phyloP scores from a whole-genome alignment of 1,284 basidiomycete species.

The Puccinia brachypodii region DNA sequence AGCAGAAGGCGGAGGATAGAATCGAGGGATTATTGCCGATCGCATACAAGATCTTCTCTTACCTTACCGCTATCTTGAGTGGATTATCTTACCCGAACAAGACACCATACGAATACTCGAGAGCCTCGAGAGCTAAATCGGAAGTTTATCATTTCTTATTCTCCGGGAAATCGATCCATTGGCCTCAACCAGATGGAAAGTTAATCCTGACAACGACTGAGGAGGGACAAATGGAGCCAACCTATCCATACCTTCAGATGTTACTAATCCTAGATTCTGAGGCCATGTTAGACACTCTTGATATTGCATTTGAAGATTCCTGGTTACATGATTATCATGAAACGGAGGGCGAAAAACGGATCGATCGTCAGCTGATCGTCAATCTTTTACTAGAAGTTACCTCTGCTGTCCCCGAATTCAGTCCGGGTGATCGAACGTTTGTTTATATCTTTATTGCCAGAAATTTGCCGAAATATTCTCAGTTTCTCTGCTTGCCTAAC shows the following conservation, averaged over 20 bases:
- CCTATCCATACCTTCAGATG: conserved; percentile 81
- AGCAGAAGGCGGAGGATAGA: conserved; percentile 8
- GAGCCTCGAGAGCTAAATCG: conserved; percentile 67
- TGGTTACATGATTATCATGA: conserved; percentile 71
- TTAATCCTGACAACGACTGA: conserved; percentile 66
- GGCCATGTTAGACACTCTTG: conserved; percentile 87
- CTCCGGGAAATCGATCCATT: conserved; percentile 73
- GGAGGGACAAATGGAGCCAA: conserved; percentile 53
- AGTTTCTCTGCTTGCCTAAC: conserved; percentile 73
- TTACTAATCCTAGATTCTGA: conserved; percentile 88
- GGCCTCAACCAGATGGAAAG: conserved; percentile 72
- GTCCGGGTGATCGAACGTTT: conserved; percentile 69
- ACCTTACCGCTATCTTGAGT: conserved; percentile 79
- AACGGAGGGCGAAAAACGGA: neutral
- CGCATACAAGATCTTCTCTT: conserved; percentile 90
- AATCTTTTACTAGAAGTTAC: conserved; percentile 81
- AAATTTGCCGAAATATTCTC: conserved; percentile 94
- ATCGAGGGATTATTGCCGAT: conserved; percentile 63
- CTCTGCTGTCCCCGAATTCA: conserved; percentile 52
- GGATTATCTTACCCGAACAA: conserved; percentile 85
- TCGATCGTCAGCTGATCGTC: conserved; percentile 75
- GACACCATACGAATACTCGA: conserved; percentile 67
- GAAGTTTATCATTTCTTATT: conserved; percentile 66
- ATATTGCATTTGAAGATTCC: conserved; percentile 89
- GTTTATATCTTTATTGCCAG: conserved; percentile 93